Conservation (phyloP, 1,284 basidiomycete species). For the Heimioporus punctisporus region DNA sequence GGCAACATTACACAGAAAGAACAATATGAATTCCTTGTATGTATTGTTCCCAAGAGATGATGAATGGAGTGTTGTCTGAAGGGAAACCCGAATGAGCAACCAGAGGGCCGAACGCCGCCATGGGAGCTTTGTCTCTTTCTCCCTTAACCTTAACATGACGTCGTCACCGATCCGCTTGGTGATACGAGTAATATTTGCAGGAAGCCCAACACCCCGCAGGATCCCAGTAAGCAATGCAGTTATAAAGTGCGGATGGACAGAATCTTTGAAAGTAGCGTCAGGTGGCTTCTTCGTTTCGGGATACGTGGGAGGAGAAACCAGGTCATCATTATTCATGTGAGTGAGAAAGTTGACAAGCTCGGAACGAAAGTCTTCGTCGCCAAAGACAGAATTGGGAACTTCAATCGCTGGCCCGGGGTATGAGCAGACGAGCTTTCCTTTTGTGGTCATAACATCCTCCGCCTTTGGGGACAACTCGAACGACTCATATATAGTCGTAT, state of each 20-base stretch:
- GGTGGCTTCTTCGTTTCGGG: not conserved
- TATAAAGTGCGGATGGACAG: slow-evolving; percentile 32
- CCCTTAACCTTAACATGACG: not conserved
- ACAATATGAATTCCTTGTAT: not conserved
- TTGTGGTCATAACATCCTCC: slow-evolving; percentile 11
- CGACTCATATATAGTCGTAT: slow-evolving; percentile 26
- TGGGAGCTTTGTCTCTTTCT: not conserved
- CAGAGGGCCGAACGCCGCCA: not conserved
- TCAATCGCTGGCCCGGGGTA: slow-evolving; percentile 36
- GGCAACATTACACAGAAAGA: slow-evolving; percentile 30
- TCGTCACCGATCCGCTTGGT: not conserved
- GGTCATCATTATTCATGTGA: slow-evolving; percentile 21
- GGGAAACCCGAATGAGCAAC: not conserved
- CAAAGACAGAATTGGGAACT: slow-evolving; percentile 15
- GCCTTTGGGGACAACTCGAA: slow-evolving; percentile 32
- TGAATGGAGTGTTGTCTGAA: not conserved
- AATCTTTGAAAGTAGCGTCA: slow-evolving; percentile 23
- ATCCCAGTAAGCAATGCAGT: slow-evolving; percentile 36
- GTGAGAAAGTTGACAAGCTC: slow-evolving; percentile 30
- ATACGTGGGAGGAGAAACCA: not conserved
- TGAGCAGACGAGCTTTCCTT: slow-evolving; percentile 35
- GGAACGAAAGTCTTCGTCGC: slow-evolving; percentile 19
- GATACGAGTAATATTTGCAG: slow-evolving; percentile 15
- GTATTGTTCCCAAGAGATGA: not conserved
- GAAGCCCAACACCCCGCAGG: slow-evolving; percentile 24